Evolutionary conservation across 2,329 filamentous ascomycete species (phyloP).

Genomic region (Colletotrichum caudatum): DNA sequence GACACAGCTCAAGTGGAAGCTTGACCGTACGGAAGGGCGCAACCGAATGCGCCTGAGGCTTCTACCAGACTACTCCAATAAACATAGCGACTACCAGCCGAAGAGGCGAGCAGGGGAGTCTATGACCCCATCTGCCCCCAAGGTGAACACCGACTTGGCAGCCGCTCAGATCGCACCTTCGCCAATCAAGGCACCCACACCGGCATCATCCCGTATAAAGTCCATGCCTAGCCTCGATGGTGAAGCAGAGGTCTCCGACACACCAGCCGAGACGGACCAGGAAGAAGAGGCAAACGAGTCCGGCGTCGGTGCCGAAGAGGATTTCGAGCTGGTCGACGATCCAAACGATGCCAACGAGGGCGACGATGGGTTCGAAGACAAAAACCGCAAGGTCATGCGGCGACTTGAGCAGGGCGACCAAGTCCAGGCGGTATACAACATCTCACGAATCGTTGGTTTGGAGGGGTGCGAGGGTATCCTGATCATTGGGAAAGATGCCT

Average conservation of each 20-base stretch:
- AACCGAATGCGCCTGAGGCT: slow-evolving; percentile 94
- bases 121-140: slow-evolving; percentile 36
- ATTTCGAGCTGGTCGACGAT: slow-evolving; percentile 96
- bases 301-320: slow-evolving; percentile 75
- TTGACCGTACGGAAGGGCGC: slow-evolving; percentile 94
- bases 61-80: slow-evolving; percentile 78
- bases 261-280: slow-evolving; percentile 45
- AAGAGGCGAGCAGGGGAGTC: slow-evolving; percentile 70
- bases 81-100: slow-evolving; percentile 82
- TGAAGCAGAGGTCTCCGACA: slow-evolving; percentile 32
- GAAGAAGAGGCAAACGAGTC: slow-evolving; percentile 47
- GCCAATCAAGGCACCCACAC: slow-evolving; percentile 45
- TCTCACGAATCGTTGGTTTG: slow-evolving; percentile 92
- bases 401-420: slow-evolving; percentile 90
- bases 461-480: slow-evolving; percentile 94
- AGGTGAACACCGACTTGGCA: slow-evolving; percentile 43
- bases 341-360: slow-evolving; percentile 84
- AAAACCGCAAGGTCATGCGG: slow-evolving; percentile 97
- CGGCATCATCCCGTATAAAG: slow-evolving; percentile 43
- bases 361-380: slow-evolving; percentile 89
- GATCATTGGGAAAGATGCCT: slow-evolving; percentile 89
- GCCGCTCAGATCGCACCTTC: slow-evolving; percentile 33
- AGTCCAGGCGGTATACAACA: slow-evolving; percentile 94
- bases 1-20: slow-evolving; percentile 80
- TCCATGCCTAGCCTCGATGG: slow-evolving; percentile 41